Base-by-base conservation (phyloP, 2,329 filamentous ascomycete genomes). In the Pseudonectria foliicola region DNA sequence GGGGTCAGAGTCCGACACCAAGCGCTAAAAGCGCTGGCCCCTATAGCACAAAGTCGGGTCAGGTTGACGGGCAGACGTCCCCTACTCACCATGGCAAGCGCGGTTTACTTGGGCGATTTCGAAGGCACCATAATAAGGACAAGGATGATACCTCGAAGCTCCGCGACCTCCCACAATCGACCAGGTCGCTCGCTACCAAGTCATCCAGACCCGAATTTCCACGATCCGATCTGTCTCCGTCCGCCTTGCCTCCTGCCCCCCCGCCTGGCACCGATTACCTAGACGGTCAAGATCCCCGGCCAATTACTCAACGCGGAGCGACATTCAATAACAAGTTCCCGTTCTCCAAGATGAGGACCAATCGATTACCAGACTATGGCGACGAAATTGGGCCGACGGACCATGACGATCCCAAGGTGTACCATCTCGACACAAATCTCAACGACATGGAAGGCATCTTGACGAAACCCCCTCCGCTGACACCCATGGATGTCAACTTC, bases 371-470 rank as follows among this genome's bases (percentile, higher is more conserved):
- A 13, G 73, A 78, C 42, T 77, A 68, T 41, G 63, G 54, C 43
- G 80, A 70, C 54, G 80, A 78, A 55, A 76, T 75, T 42, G 75
- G 73, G 3, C 75, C 73, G 1, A 78, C 72, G 7, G 76, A 82
- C 39, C 74, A 71, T 33, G 64, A 70, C 27, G 70, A 73, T 34
- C 71, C 73, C 27, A 73, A 73, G 10, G 61, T 87, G 29, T 94
- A 82, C 62, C 75, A 76, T 51, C 75, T 96, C 16, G 90, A 96
- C 58, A 93, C 86, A 2, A 84, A 96, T 55, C 73, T 96, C 31
- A 78, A 79, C 37, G 78, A 95, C 49, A 92, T 98, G 86, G 83
- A 89, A 50, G 92, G 87, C 14, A 95, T 96, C 44, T 66, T 96
- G 40, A 80, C 80, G 33, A 77, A 80, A 43, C 79, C 77, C 4